These are phyloP conservation scores for Coemansia sp. DNA, from an alignment of 192 early-diverging fungal species.

Conservation along the genomic window DNA sequence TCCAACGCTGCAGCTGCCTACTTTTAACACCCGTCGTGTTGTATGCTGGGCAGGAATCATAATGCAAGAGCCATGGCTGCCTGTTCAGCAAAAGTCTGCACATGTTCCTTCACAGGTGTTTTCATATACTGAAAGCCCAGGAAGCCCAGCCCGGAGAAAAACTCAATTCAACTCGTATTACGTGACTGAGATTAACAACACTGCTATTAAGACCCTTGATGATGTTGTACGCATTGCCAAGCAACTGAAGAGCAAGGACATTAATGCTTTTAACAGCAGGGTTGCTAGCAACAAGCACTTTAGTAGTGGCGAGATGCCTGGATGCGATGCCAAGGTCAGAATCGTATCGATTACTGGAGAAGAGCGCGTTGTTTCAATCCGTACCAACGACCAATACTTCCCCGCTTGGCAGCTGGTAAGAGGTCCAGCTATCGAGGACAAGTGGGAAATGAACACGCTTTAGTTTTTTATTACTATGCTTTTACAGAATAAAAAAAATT, in stretches of 20 bases:
- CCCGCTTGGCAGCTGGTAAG: constrained; percentile 20
- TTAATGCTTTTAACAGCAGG: constrained; percentile 9
- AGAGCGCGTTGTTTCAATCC: constrained; percentile 15
- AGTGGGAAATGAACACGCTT: neutral
- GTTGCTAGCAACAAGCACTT: constrained; percentile 14
- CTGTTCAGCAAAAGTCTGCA: constrained; percentile 20
- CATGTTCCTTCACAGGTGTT: constrained; percentile 17
- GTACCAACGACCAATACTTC: constrained; percentile 39
- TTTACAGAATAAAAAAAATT: neutral
- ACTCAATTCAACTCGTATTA: constrained; percentile 3
- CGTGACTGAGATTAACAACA: constrained; percentile 16
- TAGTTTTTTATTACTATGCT: neutral
- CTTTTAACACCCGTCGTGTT: constrained; percentile 11
- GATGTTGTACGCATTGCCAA: constrained; percentile 17
- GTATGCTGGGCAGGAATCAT: constrained; percentile 35
- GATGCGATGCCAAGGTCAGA: constrained; percentile 28
- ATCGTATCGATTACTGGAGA: constrained; percentile 13
- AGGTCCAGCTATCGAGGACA: neutral
- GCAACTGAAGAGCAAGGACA: constrained; percentile 12
- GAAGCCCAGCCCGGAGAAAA: constrained; percentile 3
- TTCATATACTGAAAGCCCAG: neutral
- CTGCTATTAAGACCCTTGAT: constrained; percentile 22
- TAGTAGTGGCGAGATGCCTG: constrained; percentile 25
- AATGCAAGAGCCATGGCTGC: constrained; percentile 33
- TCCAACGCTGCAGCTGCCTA: constrained; percentile 4